These are phyloP conservation scores for Xylaria sp. DNA, from an alignment of 495 filamentous ascomycete genomes.

Conservation along the genomic window DNA sequence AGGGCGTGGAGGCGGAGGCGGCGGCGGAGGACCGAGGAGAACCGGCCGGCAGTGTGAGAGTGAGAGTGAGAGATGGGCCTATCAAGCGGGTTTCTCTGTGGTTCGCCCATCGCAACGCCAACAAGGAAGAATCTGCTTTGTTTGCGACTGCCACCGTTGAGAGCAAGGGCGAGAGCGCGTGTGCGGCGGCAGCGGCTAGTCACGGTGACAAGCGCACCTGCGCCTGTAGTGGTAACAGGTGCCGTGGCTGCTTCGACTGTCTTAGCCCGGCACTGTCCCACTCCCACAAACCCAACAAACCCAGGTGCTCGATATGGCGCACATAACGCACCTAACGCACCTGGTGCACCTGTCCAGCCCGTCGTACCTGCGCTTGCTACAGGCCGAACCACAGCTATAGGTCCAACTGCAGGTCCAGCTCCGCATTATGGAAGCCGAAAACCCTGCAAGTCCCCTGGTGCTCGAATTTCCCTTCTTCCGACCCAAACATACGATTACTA, in stretches of 20 bases:
- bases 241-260: neutral
- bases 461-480: constrained; percentile 13
- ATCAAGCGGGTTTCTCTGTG: constrained; percentile 10
- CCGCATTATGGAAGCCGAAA: constrained; percentile 37
- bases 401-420: constrained; percentile 30
- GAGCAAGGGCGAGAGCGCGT: too few relatives aligned
- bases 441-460: constrained; percentile 30
- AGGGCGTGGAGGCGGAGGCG: neutral
- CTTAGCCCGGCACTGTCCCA: constrained; percentile 14
- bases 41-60: neutral
- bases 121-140: neutral
- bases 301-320: constrained; percentile 23
- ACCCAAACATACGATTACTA: constrained; percentile 19
- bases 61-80: neutral
- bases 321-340: constrained; percentile 8
- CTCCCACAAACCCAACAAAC: neutral
- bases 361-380: neutral
- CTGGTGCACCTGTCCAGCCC: neutral
- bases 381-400: neutral
- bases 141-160: neutral
- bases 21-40: neutral
- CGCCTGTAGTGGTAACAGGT: too few relatives aligned
- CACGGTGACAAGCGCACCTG: constrained; percentile 11
- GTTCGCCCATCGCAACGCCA: neutral
- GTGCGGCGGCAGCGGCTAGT: constrained; percentile 17